phyloP scores from a whole-genome alignment of 805 yeast species.

The Monosporozyma servazzii region DNA sequence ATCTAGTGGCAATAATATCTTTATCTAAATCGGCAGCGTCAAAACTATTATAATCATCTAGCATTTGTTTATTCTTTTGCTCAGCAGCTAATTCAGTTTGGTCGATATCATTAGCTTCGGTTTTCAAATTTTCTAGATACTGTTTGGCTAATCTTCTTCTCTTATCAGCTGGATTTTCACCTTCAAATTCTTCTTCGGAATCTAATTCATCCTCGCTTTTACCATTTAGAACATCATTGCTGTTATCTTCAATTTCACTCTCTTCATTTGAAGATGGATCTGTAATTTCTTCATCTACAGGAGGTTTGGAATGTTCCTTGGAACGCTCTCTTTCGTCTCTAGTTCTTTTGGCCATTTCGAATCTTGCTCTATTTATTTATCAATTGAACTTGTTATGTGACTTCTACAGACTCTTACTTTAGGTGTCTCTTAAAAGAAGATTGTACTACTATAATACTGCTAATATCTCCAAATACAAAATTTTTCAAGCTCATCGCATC shows the following conservation, averaged over 20 bases:
- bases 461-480: not conserved
- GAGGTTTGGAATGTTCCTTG: slow-evolving; percentile 5
- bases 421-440: not conserved
- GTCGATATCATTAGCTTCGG: slow-evolving; percentile 40
- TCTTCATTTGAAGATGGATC: slow-evolving; percentile 43
- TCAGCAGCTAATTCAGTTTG: slow-evolving; percentile 1
- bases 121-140: slow-evolving; percentile 70
- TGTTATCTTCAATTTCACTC: slow-evolving; percentile 33
- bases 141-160: slow-evolving; percentile 91
- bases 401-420: not conserved
- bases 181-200: slow-evolving; percentile 63
- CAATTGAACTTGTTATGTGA: not conserved
- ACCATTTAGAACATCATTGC: slow-evolving; percentile 20
- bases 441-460: not conserved
- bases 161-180: slow-evolving; percentile 84
- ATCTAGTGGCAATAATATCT: slow-evolving; percentile 71
- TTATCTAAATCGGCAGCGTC: slow-evolving; percentile 88
- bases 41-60: slow-evolving; percentile 42
- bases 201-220: slow-evolving; percentile 38
- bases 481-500: slow-evolving; percentile 17
- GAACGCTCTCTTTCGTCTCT: slow-evolving; percentile 14
- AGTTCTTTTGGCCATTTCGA: slow-evolving; percentile 11
- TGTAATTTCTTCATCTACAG: slow-evolving; percentile 47
- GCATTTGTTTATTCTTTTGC: slow-evolving; percentile 10
- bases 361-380: not conserved